Conservation (phyloP, 2,329 filamentous ascomycete species). For the Lachnellula arida region DNA sequence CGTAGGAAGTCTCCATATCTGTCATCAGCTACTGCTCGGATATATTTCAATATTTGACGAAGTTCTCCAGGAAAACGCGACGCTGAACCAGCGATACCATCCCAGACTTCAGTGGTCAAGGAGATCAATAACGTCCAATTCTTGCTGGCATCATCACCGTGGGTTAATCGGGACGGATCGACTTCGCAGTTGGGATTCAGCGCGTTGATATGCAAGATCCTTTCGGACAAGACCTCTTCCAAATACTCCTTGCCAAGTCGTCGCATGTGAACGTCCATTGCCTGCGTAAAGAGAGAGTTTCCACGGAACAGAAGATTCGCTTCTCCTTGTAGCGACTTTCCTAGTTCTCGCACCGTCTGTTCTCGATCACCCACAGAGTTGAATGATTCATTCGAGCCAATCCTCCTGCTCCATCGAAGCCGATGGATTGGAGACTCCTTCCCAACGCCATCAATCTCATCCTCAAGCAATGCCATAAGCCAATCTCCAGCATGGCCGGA, state of each 20-base stretch:
- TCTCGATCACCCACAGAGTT: constrained; percentile 62
- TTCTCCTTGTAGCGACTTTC: constrained; percentile 75
- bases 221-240: constrained; percentile 79
- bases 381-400: constrained; percentile 66
- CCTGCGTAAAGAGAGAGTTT: constrained; percentile 89
- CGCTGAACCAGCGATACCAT: constrained; percentile 71
- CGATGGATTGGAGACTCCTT: constrained; percentile 74
- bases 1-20: constrained; percentile 89
- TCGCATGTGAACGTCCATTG: constrained; percentile 93
- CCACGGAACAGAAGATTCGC: constrained; percentile 93
- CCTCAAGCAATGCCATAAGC: constrained; percentile 89
- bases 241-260: constrained; percentile 89
- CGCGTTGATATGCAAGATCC: constrained; percentile 84
- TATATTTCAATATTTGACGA: constrained; percentile 81
- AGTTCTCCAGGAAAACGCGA: constrained; percentile 74
- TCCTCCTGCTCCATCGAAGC: constrained; percentile 64
- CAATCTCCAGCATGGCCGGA: constrained; percentile 80
- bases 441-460: constrained; percentile 91
- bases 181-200: constrained; percentile 92
- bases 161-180: constrained; percentile 74
- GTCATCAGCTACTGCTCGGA: constrained; percentile 88
- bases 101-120: constrained; percentile 80
- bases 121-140: constrained; percentile 78
- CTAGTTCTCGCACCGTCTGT: constrained; percentile 69
- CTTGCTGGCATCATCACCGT: constrained; percentile 65